A percentile compares a stretch with the other conserved stretches of the same genome.
Evolutionary conservation across 2,329 filamentous ascomycete species (phyloP).

Genomic region (Botryotinia globosa): DNA sequence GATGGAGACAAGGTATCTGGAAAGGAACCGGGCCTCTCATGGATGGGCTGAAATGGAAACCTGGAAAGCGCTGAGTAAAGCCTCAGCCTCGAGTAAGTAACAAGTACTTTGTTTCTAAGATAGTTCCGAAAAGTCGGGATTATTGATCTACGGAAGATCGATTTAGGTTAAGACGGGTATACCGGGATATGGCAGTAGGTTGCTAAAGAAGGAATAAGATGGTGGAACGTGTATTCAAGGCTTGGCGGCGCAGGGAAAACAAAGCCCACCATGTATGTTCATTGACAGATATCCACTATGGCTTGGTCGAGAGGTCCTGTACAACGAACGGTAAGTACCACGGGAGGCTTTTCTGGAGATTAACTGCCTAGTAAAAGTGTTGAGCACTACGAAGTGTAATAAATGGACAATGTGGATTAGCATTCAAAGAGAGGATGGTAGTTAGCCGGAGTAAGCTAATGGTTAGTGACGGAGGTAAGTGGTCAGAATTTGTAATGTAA

Average conservation of each 20-base stretch:
- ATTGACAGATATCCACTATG: slow-evolving; percentile 3
- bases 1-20: slow-evolving; percentile 9
- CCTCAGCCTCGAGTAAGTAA: slow-evolving; percentile 21
- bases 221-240: slow-evolving; percentile 15
- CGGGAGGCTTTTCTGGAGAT: slow-evolving; percentile 1
- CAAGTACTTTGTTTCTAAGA: slow-evolving; percentile 10
- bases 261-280: neutral
- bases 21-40: slow-evolving; percentile 8
- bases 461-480: neutral
- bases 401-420: neutral
- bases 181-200: slow-evolving; percentile 16
- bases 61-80: slow-evolving; percentile 20
- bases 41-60: slow-evolving; percentile 22
- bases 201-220: slow-evolving; percentile 21
- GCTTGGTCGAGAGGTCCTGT: neutral
- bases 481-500: neutral
- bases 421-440: neutral
- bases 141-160: slow-evolving; percentile 20
- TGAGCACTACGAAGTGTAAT: neutral
- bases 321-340: neutral
- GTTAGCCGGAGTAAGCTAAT: neutral
- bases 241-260: slow-evolving; percentile 14
- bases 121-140: slow-evolving; percentile 21
- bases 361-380: neutral
- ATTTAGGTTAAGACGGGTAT: slow-evolving; percentile 19